Base-by-base conservation (phyloP, 345 rosid species). In the Dovyalis caffra region DNA sequence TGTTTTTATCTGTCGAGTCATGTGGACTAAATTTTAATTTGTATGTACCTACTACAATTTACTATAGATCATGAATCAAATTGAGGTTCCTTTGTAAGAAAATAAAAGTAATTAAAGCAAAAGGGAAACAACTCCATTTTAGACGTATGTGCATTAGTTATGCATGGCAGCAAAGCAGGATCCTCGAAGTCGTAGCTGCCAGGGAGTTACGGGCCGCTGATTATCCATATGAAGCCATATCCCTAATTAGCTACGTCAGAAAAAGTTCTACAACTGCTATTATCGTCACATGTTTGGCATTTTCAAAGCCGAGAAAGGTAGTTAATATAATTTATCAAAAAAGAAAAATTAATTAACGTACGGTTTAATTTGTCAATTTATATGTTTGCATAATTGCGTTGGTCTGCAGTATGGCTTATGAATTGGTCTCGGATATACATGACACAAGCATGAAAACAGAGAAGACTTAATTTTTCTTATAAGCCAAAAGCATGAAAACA, bases 271-370 rank as follows among this genome's bases (percentile, higher is more conserved):
- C 29, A 70, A 12, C 73, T 70, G 45, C 64, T 70, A 32, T 33
- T 15, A 56, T 70, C 74, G 33, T 56, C 73, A 23, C n/a, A 29
- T n/a, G 18, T 53, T 6, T 70, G 47, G 74, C 74, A 16, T n/a
- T 68, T 69, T 4, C 72, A n/a, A 4, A 57, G 14, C 6, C 38
- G 32, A 37, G 35, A 71, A 49, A 56, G 74, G 65, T 3, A 25
- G 74, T 37, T 71, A 51, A 57, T 57, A 25, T 15, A 23, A 9
- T 23, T 56, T 56, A 56, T 56, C 61, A 23, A 56, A 56, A 56
- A 23, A 9, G 5, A 21, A 51, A 21, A 21, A 21, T 7, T 6
- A 2, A 70, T 6, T 32, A 33, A 12, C n/a, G n/a, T n/a, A n/a
- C 12, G 73, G 64, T 33, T 68, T 53, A 34, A 37, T 25, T 34